Percentiles rank a stretch among this genome's conserved stretches.
Evolutionary conservation across 352 stramenopile species (phyloP).

Genomic region (Blastocystis sp.): DNA sequence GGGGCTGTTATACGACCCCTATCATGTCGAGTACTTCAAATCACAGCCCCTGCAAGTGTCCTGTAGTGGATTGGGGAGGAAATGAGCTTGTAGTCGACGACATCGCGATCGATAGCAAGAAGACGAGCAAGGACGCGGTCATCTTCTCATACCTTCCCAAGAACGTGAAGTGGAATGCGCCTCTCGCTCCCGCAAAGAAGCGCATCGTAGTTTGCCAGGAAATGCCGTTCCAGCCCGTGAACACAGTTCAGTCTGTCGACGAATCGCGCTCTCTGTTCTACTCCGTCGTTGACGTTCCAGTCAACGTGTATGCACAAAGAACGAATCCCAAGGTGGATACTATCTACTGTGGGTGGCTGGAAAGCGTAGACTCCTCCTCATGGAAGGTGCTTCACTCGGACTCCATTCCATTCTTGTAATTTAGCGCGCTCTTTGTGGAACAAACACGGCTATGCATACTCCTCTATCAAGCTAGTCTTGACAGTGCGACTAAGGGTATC

Average conservation of each 20-base stretch:
- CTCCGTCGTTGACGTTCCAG: neutral
- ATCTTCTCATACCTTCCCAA: neutral
- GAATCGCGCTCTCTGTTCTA: neutral
- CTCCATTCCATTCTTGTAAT: neutral
- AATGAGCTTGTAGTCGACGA: constrained; percentile 8
- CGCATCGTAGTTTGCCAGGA: neutral
- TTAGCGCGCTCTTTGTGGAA: neutral
- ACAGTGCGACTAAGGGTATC: neutral
- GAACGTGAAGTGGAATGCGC: neutral
- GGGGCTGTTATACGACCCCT: constrained; percentile 25
- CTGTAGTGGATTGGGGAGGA: neutral
- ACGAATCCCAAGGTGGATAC: neutral
- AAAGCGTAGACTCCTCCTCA: neutral
- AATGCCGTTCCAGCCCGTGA: neutral
- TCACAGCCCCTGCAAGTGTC: constrained; percentile 9
- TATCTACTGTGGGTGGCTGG: neutral
- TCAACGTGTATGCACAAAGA: neutral
- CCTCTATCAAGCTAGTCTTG: neutral
- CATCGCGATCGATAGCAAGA: neutral
- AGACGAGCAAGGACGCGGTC: neutral
- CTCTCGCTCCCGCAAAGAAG: neutral
- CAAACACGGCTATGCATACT: neutral
- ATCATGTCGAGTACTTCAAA: constrained; percentile 2
- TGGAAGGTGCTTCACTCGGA: neutral
- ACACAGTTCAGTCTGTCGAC: neutral